Base-by-base conservation (phyloP, 352 stramenopile genomes). In the Pythium grandisporangium region DNA sequence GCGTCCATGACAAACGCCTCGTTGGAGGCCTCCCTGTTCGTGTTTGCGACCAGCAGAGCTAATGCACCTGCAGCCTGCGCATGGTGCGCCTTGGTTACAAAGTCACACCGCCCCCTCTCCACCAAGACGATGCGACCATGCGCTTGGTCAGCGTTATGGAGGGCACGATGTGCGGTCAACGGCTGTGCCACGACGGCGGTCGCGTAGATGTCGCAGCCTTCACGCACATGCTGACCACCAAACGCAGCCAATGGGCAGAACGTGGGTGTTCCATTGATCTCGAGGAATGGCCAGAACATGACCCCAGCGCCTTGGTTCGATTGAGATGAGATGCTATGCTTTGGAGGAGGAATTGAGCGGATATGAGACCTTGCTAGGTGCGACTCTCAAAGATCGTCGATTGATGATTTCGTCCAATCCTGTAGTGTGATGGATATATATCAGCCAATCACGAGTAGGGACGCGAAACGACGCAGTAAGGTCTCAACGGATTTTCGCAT, bases 221-320 rank as follows among this genome's bases (percentile, higher is more conserved):
- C 63, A 8, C 69, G 30, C 35, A 78, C 42, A 2, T 50, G 55
- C 17, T 37, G 39, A 2, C 59, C 56, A 6, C 74, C 69, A 37
- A 88, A 88, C 34, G 84, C 71, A 2, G 71, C 71, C 39, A 88
- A 55, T 19, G 71, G 71, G 25, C 75, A 85, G 55, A 85, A 85
- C 42, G 61, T 61, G 14, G 80, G 54, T 42, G 72, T 40, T 1
- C 51, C 58, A n/a, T 76, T 60, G 13, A 84, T 57, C 42, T 81
- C 70, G 25, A 84, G 42, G 53, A 88, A 88, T 22, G 66, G 61
- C 70, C 73, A 85, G 42, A 84, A 81, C 75, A 88, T 88, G 36
- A 21, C 21, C 17, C 16, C n/a, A n/a, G n/a, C n/a, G n/a, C n/a
- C n/a, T n/a, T n/a, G n/a, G n/a, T n/a, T n/a, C n/a, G n/a, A n/a